These are phyloP conservation scores for Trypanosoma theileri DNA, from an alignment of 208 protist species.

Conservation along the genomic window DNA sequence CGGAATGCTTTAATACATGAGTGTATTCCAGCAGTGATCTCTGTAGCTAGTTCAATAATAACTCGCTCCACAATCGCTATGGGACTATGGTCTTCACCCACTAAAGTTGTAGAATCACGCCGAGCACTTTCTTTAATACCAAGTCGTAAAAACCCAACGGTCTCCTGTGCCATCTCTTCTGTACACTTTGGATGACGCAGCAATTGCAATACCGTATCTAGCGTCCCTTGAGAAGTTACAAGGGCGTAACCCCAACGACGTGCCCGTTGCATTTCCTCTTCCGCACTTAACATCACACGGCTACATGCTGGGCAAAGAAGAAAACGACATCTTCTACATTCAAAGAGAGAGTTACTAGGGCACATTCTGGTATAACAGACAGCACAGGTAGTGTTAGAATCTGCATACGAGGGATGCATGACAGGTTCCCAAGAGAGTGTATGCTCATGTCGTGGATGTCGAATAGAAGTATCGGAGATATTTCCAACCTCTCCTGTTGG, in stretches of 20 bases:
- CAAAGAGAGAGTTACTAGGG: constrained; percentile 46
- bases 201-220: constrained; percentile 41
- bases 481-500: constrained; percentile 13
- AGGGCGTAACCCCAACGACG: constrained; percentile 46
- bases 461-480: constrained; percentile 32
- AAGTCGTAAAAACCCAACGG: constrained; percentile 46
- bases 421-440: too few species aligned
- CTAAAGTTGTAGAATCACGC: constrained; percentile 28
- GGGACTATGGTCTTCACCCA: not conserved
- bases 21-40: constrained; percentile 28
- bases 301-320: constrained; percentile 74
- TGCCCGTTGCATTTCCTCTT: constrained; percentile 39
- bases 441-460: constrained; percentile 39
- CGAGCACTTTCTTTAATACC: constrained; percentile 58
- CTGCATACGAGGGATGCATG: not conserved
- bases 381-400: constrained; percentile 55
- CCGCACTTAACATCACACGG: constrained; percentile 38
- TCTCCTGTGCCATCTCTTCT: constrained; percentile 31
- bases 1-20: constrained; percentile 22
- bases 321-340: constrained; percentile 65
- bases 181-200: constrained; percentile 54
- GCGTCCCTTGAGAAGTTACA: constrained; percentile 33
- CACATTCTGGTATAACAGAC: constrained; percentile 29
- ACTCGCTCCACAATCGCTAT: constrained; percentile 25
- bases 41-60: constrained; percentile 20